Percentiles rank a stretch among this genome's conserved stretches.
phyloP scores from a whole-genome alignment of 1,284 basidiomycete genomes.

The Sanguinoderma infundibulare region DNA sequence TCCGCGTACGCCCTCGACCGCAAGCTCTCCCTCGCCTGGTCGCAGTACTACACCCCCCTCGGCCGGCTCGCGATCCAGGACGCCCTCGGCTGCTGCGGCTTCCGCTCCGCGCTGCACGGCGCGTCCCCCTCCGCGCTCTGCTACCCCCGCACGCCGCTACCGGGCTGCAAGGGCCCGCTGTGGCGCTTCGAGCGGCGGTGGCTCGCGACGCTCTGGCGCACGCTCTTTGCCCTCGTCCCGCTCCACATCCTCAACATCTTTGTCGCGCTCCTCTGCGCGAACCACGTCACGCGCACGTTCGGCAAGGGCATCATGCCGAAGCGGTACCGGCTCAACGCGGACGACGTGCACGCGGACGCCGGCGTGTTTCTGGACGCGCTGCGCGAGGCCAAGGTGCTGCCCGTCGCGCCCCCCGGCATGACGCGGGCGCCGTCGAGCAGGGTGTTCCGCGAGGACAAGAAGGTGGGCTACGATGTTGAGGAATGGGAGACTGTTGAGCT shows the following conservation, averaged over 20 bases:
- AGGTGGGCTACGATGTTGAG: slow-evolving; percentile 5
- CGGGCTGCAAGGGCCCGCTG: slow-evolving; percentile 74
- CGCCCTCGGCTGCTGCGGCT: slow-evolving; percentile 74
- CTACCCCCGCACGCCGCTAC: slow-evolving; percentile 66
- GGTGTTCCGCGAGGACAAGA: slow-evolving; percentile 31
- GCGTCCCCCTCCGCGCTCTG: slow-evolving; percentile 65
- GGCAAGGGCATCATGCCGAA: slow-evolving; percentile 76
- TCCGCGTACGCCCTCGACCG: slow-evolving; percentile 71
- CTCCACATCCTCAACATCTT: slow-evolving; percentile 69
- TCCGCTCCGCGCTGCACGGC: slow-evolving; percentile 67
- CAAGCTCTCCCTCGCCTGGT: slow-evolving; percentile 78
- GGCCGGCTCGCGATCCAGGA: slow-evolving; percentile 71
- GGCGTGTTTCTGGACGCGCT: slow-evolving; percentile 27
- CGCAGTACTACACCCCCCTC: slow-evolving; percentile 59
- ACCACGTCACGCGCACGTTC: slow-evolving; percentile 72
- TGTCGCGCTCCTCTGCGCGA: slow-evolving; percentile 68
- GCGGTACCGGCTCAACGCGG: slow-evolving; percentile 57
- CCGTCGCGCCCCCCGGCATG: slow-evolving; percentile 26
- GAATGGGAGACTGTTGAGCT: neutral
- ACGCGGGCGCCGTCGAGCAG: slow-evolving; percentile 25
- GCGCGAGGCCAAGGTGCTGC: slow-evolving; percentile 11
- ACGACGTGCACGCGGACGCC: slow-evolving; percentile 35
- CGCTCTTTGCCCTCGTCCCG: slow-evolving; percentile 69
- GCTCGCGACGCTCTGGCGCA: slow-evolving; percentile 58
- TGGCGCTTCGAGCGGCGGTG: slow-evolving; percentile 61